phyloP scores from a whole-genome alignment of 1,284 basidiomycete genomes.

The Polyporus tsugae region DNA sequence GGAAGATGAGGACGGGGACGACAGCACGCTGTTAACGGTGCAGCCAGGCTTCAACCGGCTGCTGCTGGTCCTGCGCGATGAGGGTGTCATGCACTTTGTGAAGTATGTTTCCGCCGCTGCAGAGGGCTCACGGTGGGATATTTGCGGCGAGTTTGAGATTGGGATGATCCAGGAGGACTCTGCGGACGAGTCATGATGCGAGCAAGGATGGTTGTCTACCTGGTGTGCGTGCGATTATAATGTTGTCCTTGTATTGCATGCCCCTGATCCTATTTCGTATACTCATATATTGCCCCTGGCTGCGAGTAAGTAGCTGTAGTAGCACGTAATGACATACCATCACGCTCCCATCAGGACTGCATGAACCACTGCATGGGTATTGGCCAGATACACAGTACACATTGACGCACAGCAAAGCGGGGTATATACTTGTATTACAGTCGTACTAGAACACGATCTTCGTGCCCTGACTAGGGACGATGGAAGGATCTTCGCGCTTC shows the following conservation, averaged over 20 bases:
- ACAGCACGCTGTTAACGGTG: constrained; percentile 88
- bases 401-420: not conserved
- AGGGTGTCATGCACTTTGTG: constrained; percentile 92
- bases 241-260: not conserved
- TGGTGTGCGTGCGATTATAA: not conserved
- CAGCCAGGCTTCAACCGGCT: constrained; percentile 93
- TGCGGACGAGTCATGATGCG: constrained; percentile 27
- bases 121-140: constrained; percentile 89
- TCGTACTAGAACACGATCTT: constrained; percentile 77
- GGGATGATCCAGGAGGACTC: constrained; percentile 67
- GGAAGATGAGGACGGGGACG: constrained; percentile 77
- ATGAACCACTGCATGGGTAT: not conserved
- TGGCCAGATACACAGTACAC: not conserved
- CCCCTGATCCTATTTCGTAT: constrained; percentile 11
- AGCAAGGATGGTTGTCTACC: not conserved
- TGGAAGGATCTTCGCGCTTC: constrained; percentile 85
- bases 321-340: constrained; percentile 34
- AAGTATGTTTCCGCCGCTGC: constrained; percentile 93
- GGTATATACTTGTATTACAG: constrained; percentile 2
- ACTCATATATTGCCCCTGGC: constrained; percentile 13
- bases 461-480: constrained; percentile 82
- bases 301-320: constrained; percentile 25
- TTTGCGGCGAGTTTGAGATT: constrained; percentile 90
- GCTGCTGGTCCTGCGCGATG: constrained; percentile 90
- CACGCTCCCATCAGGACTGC: not conserved